These are phyloP conservation scores for Lipomyces mesembrius DNA, from an alignment of 805 yeast genomes.

Conservation along the genomic window DNA sequence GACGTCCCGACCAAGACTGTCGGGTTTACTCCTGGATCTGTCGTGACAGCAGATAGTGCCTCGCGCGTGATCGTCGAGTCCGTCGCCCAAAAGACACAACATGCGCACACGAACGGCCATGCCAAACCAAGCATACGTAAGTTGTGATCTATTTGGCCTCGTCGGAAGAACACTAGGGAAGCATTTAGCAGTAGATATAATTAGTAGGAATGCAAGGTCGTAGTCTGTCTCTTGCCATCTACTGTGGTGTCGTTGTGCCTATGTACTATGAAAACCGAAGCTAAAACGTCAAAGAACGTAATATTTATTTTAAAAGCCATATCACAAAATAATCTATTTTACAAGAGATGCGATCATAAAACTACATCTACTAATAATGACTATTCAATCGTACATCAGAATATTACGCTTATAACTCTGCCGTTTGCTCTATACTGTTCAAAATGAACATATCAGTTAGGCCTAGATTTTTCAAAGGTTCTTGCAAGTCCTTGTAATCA, in stretches of 20 bases:
- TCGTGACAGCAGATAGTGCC: no score
- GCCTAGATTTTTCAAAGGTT: slow-evolving; percentile 30
- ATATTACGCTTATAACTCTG: slow-evolving; percentile 20
- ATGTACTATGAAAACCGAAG: neutral
- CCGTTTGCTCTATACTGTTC: slow-evolving; percentile 28
- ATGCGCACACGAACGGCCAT: no score
- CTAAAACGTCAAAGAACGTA: neutral
- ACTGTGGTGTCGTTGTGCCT: neutral
- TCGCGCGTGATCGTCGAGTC: no score
- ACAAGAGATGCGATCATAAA: neutral
- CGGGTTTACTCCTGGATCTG: no score
- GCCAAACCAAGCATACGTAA: no score
- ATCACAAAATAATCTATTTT: neutral
- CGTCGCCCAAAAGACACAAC: no score
- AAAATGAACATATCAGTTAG: slow-evolving; percentile 30
- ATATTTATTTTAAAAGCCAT: neutral
- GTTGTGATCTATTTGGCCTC: slow-evolving; percentile 74
- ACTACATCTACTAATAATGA: neutral
- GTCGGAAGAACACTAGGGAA: slow-evolving; percentile 41
- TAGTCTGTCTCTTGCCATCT: neutral
- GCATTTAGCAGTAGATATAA: slow-evolving; percentile 10
- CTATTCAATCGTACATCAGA: neutral
- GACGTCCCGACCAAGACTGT: no score
- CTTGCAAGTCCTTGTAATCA: slow-evolving; percentile 28
- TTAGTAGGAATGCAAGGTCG: neutral